Percentiles rank a stretch among this genome's conserved stretches.
These are phyloP conservation scores for Escallonia rubra DNA, from an alignment of 129 eudicot species.

Conservation along the genomic window DNA sequence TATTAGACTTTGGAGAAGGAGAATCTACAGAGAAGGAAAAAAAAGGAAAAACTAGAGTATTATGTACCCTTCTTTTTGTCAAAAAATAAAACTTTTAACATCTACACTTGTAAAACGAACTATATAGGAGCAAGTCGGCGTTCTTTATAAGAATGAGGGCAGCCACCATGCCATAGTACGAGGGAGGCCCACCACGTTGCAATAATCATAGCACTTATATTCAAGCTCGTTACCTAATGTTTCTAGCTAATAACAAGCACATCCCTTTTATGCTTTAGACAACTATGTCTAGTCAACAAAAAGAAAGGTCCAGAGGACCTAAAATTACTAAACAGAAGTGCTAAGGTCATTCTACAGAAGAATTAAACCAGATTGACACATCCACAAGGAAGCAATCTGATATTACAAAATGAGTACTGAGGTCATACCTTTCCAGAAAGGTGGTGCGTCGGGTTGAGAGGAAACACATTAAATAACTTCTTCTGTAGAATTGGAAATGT, in stretches of 20 bases:
- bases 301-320: neutral
- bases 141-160: too few relatives aligned
- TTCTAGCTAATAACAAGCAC: constrained; percentile 1
- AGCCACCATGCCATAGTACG: too few relatives aligned
- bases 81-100: too few relatives aligned
- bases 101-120: too few relatives aligned
- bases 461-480: constrained; percentile 70
- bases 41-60: too few relatives aligned
- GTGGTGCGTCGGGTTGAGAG: constrained; percentile 41
- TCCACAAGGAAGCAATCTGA: neutral
- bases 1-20: too few relatives aligned
- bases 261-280: neutral
- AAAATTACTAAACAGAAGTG: neutral
- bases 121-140: too few relatives aligned
- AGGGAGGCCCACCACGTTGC: neutral
- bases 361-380: too few relatives aligned
- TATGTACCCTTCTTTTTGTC: too few relatives aligned
- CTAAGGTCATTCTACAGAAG: neutral
- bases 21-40: too few relatives aligned
- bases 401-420: neutral
- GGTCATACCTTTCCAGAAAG: constrained; percentile 59
- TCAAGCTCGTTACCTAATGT: neutral
- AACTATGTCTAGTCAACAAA: neutral
- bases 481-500: constrained; percentile 34
- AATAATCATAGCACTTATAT: neutral